These are phyloP conservation scores for Ramaria rubella DNA, from an alignment of 768 basidiomycete species.

Conservation along the genomic window DNA sequence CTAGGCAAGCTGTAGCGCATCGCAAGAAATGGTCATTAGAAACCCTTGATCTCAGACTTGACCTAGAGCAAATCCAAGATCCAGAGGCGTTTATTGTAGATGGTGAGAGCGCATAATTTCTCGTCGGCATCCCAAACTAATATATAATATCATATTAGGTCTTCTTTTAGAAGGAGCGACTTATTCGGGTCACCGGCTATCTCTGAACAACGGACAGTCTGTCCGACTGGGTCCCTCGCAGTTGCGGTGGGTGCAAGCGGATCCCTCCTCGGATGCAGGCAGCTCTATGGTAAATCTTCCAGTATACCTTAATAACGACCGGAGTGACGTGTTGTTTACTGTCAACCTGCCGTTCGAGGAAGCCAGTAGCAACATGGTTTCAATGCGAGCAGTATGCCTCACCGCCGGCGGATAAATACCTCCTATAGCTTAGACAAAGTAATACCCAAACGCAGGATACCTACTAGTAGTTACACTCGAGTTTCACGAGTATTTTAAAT, in stretches of 20 bases:
- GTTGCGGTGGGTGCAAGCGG: conserved; percentile 74
- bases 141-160: conserved; percentile 40
- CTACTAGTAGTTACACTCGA: neutral
- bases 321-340: conserved; percentile 87
- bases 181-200: conserved; percentile 61
- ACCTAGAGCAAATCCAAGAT: conserved; percentile 74
- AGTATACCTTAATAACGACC: conserved; percentile 86
- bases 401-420: conserved; percentile 61
- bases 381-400: conserved; percentile 86
- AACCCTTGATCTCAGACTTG: conserved; percentile 71
- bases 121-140: conserved; percentile 3
- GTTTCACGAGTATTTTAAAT: neutral
- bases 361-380: conserved; percentile 60
- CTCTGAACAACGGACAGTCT: conserved; percentile 82
- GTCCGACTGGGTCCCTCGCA: conserved; percentile 75
- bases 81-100: conserved; percentile 80
- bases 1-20: conserved; percentile 92
- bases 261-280: conserved; percentile 33
- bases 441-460: neutral
- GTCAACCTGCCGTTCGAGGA: conserved; percentile 76
- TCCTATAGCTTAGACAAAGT: neutral
- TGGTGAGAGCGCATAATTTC: conserved; percentile 44
- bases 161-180: conserved; percentile 82
- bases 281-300: conserved; percentile 67
- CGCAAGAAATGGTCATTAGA: conserved; percentile 90